These are phyloP conservation scores for Oryza punctata DNA, from an alignment of 176 grass and related monocot species.

Conservation along the genomic window DNA sequence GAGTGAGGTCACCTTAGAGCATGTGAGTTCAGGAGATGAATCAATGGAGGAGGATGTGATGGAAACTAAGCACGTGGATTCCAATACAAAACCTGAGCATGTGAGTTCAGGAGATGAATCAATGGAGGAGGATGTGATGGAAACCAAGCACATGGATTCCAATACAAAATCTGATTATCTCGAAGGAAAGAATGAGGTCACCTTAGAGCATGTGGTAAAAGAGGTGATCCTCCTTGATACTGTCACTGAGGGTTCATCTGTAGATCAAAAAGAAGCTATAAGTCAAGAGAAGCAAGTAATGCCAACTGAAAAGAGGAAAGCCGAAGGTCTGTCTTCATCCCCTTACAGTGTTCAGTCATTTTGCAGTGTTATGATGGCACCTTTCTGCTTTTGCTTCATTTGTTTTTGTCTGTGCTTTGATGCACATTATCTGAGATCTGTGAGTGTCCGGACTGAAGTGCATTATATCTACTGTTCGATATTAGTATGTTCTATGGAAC, in stretches of 20 bases:
- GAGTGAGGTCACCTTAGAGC: background rate
- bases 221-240: slow-evolving; percentile 34
- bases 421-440: slow-evolving; percentile 7
- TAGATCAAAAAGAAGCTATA: slow-evolving; percentile 41
- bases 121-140: slow-evolving; percentile 70
- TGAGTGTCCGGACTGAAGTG: background rate
- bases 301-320: slow-evolving; percentile 73
- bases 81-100: slow-evolving; percentile 35
- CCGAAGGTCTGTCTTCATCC: slow-evolving; percentile 57
- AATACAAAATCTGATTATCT: slow-evolving; percentile 43
- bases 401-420: background rate
- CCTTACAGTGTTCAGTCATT: background rate
- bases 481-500: slow-evolving; percentile 10
- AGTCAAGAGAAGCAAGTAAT: slow-evolving; percentile 37
- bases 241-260: slow-evolving; percentile 19
- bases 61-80: slow-evolving; percentile 51
- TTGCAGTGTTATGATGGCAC: background rate
- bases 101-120: slow-evolving; percentile 68
- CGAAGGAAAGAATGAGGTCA: slow-evolving; percentile 23
- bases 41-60: slow-evolving; percentile 70
- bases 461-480: slow-evolving; percentile 1
- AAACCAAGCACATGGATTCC: slow-evolving; percentile 51
- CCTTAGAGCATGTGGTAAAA: slow-evolving; percentile 38
- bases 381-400: background rate
- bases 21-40: slow-evolving; percentile 62